Evolutionary conservation across 345 rosid genomes (phyloP).

Genomic region (Laguncularia racemosa): DNA sequence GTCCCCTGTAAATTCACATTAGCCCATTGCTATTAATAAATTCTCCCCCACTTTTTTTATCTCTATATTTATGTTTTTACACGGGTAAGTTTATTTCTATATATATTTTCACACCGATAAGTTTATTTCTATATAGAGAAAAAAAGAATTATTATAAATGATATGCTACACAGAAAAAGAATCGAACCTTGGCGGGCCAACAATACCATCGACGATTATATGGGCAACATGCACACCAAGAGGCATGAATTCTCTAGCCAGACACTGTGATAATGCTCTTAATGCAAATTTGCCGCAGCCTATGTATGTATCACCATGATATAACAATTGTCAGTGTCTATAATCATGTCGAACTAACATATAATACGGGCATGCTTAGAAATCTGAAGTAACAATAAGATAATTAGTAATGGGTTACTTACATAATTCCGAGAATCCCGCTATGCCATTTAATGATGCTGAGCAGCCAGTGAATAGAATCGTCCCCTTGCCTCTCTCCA

Average conservation of each 20-base stretch:
- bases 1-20: slow-evolving; percentile 38
- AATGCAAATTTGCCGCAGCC: slow-evolving; percentile 91
- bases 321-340: too few species aligned
- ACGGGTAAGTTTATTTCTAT: too few species aligned
- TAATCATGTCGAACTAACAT: background rate
- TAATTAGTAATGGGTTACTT: slow-evolving; percentile 8
- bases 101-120: too few species aligned
- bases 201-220: slow-evolving; percentile 70
- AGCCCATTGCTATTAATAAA: slow-evolving; percentile 1
- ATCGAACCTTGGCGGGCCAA: slow-evolving; percentile 64
- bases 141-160: background rate
- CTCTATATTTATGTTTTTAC: too few species aligned
- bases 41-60: background rate
- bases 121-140: too few species aligned
- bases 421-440: slow-evolving; percentile 90
- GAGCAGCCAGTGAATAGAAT: slow-evolving; percentile 92
- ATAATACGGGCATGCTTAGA: background rate
- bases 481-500: slow-evolving; percentile 84
- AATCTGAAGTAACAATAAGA: too few species aligned
- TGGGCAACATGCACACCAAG: slow-evolving; percentile 86
- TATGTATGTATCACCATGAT: slow-evolving; percentile 10
- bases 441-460: slow-evolving; percentile 71
- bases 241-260: slow-evolving; percentile 75
- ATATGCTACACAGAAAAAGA: background rate
- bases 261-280: slow-evolving; percentile 77